Base-by-base conservation (phyloP, 352 stramenopile species). In the Pythium apleroticum region DNA sequence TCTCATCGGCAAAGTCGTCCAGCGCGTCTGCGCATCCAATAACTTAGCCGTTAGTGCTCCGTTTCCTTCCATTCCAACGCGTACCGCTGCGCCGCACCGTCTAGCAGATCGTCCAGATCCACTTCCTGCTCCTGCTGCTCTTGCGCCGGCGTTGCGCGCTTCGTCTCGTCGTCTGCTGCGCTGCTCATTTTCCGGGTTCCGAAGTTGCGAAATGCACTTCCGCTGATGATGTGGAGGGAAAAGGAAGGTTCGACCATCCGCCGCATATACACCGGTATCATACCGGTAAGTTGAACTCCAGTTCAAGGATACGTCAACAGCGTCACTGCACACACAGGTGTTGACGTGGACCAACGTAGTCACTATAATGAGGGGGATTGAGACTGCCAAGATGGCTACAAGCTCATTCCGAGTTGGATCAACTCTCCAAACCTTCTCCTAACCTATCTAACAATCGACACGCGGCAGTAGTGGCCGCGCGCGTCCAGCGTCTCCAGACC, bases 101-200 rank as follows among this genome's bases (percentile, higher is more conserved):
- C 83, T 22, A 94, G 80, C 20, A 94, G 78, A 60, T 94, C 80
- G 60, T 94, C 86, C 30, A 94, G 76, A 71, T 94, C 81, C 52
- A 91, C 59, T 52, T 94, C 80, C 12, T 81, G 78, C 33, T 87
- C 69, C 39, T 67, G 27, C 7, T 60, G 45, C 14, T 33, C 35
- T 14, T 35, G 20, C 28, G 46, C 30, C 22, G 60, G 22, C n/a
- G 28, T 49, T 30, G 30, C 48, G 50, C 59, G 66, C 57, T 75
- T 68, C 24, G 48, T 66, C 66, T 81, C 68, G 65, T 79, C 63
- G 24, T 72, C 59, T 52, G 71, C 28, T 2, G 55, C 22, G 46
- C 49, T 27, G 35, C 50, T 68, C 43, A 56, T 64, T 24, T 3
- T 60, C 2, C 2, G 12, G 17, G 27, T 39, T 52, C 28, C 22